Evolutionary conservation across 768 basidiomycete species (phyloP).

Genomic region (Termitomyces sp.): DNA sequence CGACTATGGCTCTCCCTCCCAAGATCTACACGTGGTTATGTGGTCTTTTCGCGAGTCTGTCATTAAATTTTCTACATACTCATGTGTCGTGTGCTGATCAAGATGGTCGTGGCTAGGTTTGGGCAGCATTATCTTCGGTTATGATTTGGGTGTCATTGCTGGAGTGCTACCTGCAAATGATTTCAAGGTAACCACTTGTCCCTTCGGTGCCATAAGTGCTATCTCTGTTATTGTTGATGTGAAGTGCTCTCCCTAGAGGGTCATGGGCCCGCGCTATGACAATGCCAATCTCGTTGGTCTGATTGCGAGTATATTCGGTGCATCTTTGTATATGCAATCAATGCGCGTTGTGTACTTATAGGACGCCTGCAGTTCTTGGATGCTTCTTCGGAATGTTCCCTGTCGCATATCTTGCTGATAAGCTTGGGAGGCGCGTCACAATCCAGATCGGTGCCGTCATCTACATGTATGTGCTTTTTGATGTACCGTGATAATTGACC

Average conservation of each 20-base stretch:
- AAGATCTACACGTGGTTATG: conserved; percentile 51
- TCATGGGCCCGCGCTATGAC: conserved; percentile 29
- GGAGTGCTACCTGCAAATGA: conserved; percentile 35
- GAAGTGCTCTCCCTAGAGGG: neutral
- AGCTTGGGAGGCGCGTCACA: conserved; percentile 30
- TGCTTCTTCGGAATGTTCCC: conserved; percentile 41
- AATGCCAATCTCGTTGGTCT: conserved; percentile 33
- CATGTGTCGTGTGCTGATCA: neutral
- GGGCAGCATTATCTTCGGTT: conserved; percentile 42
- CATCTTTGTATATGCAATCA: neutral
- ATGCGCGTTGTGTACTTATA: neutral
- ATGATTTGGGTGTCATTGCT: conserved; percentile 48
- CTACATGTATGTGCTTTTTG: conserved; percentile 26
- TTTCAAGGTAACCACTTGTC: conserved; percentile 23
- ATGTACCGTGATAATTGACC: neutral
- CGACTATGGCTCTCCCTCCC: conserved; percentile 29
- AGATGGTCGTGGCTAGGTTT: conserved; percentile 23
- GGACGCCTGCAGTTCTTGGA: conserved; percentile 26
- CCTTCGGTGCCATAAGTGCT: neutral
- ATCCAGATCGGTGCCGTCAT: conserved; percentile 35
- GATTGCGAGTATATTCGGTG: conserved; percentile 38
- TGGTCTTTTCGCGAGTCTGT: conserved; percentile 44
- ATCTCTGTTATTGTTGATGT: neutral
- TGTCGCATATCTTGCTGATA: conserved; percentile 35
- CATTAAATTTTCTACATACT: neutral